Percentiles rank a stretch among this genome's conserved stretches.
Conservation (phyloP, 192 early-diverging fungal species). For the Linnemannia schmuckeri region DNA sequence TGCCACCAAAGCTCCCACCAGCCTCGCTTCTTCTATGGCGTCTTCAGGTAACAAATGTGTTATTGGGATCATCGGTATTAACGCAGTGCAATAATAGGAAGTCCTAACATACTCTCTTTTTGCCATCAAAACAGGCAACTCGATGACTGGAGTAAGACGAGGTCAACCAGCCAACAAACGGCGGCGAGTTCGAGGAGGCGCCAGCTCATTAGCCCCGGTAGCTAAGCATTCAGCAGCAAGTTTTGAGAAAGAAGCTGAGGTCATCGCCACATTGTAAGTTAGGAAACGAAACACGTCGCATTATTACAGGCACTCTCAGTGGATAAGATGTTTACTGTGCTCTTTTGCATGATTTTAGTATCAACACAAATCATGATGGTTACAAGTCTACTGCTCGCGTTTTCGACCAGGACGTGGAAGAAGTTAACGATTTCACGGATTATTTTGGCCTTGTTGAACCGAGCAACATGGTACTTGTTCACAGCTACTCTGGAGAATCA, state of each 20-base stretch:
- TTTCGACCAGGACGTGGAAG: slow-evolving; percentile 59
- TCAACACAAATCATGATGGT: slow-evolving; percentile 20
- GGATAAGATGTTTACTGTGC: background rate
- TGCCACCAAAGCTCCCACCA: slow-evolving; percentile 15
- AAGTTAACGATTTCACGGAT: slow-evolving; percentile 59
- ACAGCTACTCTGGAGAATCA: slow-evolving; percentile 70
- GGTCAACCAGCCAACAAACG: slow-evolving; percentile 63
- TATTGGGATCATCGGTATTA: background rate
- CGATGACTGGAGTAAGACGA: slow-evolving; percentile 8
- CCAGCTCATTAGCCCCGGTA: slow-evolving; percentile 21
- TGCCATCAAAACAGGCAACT: background rate
- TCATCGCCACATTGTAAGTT: slow-evolving; percentile 59
- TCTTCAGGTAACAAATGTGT: background rate
- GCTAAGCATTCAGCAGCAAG: slow-evolving; percentile 16
- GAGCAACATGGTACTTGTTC: slow-evolving; percentile 66
- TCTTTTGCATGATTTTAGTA: slow-evolving; percentile 9
- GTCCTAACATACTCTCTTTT: background rate
- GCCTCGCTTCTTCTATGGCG: background rate
- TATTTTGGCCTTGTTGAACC: slow-evolving; percentile 63
- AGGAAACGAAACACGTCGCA: background rate
- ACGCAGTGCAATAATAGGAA: too few relatives aligned
- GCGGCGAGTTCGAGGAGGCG: slow-evolving; percentile 56
- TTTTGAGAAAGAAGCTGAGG: slow-evolving; percentile 57
- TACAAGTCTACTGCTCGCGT: slow-evolving; percentile 15
- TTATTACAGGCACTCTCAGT: background rate